A percentile compares a stretch with the other conserved stretches of the same genome.
These are phyloP conservation scores for Picocystis sp. DNA, from an alignment of 163 green algal species.

Conservation along the genomic window DNA sequence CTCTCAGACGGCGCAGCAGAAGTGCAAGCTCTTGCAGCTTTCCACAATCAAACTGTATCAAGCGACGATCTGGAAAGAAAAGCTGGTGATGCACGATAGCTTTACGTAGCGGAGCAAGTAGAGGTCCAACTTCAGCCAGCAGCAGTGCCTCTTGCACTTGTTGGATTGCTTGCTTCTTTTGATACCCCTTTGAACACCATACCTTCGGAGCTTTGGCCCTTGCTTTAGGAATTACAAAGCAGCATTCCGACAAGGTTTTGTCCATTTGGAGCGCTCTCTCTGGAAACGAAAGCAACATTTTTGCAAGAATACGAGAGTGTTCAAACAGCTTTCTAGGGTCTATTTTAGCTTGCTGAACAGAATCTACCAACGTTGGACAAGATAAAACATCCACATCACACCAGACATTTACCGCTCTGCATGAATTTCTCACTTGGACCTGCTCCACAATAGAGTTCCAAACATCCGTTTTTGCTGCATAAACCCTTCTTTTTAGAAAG, in stretches of 20 bases:
- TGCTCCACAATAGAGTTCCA: too few relatives aligned
- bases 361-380: too few relatives aligned
- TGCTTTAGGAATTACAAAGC: conserved; percentile 62
- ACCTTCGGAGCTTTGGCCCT: conserved; percentile 16
- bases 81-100: conserved; percentile 53
- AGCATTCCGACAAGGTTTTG: conserved; percentile 27
- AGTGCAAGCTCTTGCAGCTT: conserved; percentile 77
- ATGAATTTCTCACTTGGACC: too few relatives aligned
- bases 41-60: conserved; percentile 86
- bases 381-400: too few relatives aligned
- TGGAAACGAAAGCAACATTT: too few relatives aligned
- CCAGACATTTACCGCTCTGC: too few relatives aligned
- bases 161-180: background rate
- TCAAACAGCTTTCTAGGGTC: too few relatives aligned
- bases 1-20: conserved; percentile 64
- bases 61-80: conserved; percentile 81
- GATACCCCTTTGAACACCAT: conserved; percentile 26
- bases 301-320: too few relatives aligned
- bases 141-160: background rate
- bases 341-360: too few relatives aligned
- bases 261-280: too few relatives aligned
- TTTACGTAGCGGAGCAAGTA: conserved; percentile 35
- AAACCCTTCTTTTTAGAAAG: too few relatives aligned
- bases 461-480: too few relatives aligned
- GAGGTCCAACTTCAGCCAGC: background rate